Conservation (phyloP, 306 rosid genomes). For the Abrus precatorius region DNA sequence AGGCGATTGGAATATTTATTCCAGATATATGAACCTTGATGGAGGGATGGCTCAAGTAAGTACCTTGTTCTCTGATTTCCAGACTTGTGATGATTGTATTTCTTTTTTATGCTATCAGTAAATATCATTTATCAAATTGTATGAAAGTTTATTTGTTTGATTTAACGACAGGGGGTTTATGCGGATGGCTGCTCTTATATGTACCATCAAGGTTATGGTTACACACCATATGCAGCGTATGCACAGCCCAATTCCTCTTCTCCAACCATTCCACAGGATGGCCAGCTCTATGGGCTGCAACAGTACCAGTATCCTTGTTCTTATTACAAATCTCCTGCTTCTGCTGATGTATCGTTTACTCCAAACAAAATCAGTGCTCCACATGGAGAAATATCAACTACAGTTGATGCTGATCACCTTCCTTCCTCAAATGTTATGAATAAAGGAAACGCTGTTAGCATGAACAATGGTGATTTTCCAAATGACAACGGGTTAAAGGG, state of each 20-base stretch:
- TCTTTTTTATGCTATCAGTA: neutral
- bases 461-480: conserved; percentile 36
- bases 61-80: conserved; percentile 14
- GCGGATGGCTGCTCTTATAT: conserved; percentile 58
- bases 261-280: conserved; percentile 57
- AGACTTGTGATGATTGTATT: neutral
- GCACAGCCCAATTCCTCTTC: conserved; percentile 46
- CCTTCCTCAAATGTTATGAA: conserved; percentile 44
- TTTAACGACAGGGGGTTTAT: conserved; percentile 53
- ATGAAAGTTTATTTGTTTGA: conserved; percentile 5
- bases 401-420: conserved; percentile 41
- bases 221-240: conserved; percentile 58
- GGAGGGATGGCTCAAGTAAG: conserved; percentile 63
- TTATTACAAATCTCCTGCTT: conserved; percentile 54
- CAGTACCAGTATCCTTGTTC: conserved; percentile 64
- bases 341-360: conserved; percentile 46
- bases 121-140: neutral
- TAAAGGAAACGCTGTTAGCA: conserved; percentile 42
- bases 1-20: conserved; percentile 54
- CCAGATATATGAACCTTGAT: conserved; percentile 52
- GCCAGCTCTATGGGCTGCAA: conserved; percentile 56
- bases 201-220: conserved; percentile 62
- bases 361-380: conserved; percentile 43
- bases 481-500: conserved; percentile 50
- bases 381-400: conserved; percentile 48